phyloP scores from a whole-genome alignment of 2,329 filamentous ascomycete species.

The Ophiostoma novo-ulmi region DNA sequence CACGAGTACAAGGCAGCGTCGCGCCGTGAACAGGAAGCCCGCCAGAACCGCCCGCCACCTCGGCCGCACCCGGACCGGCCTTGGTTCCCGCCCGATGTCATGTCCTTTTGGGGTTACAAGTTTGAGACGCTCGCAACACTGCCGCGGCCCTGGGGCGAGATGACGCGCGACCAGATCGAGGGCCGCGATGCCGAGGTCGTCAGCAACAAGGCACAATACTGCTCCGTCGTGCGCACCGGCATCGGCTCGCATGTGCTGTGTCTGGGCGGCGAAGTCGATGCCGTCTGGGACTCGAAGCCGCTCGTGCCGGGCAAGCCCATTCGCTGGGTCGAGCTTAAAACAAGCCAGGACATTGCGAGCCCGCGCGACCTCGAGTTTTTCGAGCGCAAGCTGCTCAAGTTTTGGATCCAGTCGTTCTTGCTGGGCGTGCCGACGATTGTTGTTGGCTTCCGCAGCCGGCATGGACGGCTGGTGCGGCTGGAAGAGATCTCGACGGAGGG shows the following conservation, averaged over 20 bases:
- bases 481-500: conserved; percentile 74
- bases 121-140: conserved; percentile 84
- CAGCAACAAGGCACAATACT: conserved; percentile 91
- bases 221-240: conserved; percentile 83
- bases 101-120: conserved; percentile 98
- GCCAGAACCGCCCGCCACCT: conserved; percentile 35
- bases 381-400: conserved; percentile 86
- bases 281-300: conserved; percentile 82
- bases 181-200: conserved; percentile 64
- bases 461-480: conserved; percentile 63
- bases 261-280: conserved; percentile 89
- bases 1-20: conserved; percentile 64
- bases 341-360: conserved; percentile 64
- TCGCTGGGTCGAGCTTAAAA: conserved; percentile 95
- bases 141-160: conserved; percentile 67
- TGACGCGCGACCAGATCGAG: conserved; percentile 72
- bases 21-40: conserved; percentile 53
- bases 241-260: conserved; percentile 71
- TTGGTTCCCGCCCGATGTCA: conserved; percentile 62
- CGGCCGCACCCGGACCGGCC: conserved; percentile 31
- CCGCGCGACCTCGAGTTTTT: conserved; percentile 68
- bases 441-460: conserved; percentile 72
- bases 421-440: conserved; percentile 89
- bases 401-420: conserved; percentile 94
- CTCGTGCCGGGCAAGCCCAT: conserved; percentile 59